Evolutionary conservation across 176 grass and related monocot genomes (phyloP).

Genomic region (Aechmea fasciata): DNA sequence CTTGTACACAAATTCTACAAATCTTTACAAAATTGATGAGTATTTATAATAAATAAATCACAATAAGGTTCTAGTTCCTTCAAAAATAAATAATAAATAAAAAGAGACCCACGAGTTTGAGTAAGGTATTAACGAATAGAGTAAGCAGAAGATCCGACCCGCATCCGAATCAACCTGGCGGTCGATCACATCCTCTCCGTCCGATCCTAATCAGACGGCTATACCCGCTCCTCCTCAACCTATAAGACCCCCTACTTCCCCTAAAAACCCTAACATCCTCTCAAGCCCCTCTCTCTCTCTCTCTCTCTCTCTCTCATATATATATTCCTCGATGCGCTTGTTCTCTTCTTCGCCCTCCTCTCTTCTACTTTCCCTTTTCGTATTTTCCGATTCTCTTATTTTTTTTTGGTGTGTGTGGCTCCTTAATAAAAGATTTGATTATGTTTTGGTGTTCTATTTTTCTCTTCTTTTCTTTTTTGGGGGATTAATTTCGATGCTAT

Average conservation of each 20-base stretch:
- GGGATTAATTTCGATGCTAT: background rate
- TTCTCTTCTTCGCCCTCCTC: background rate
- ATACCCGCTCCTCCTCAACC: background rate
- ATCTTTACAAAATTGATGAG: too few species aligned
- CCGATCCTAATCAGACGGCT: background rate
- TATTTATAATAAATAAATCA: too few species aligned
- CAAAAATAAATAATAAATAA: too few species aligned
- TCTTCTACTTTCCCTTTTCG: background rate
- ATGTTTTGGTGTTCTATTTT: background rate
- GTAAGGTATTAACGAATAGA: background rate
- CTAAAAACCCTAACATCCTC: conserved; percentile 15
- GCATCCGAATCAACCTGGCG: background rate
- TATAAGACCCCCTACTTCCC: background rate
- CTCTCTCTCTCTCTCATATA: background rate
- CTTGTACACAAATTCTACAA: too few species aligned
- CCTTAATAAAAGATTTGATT: background rate
- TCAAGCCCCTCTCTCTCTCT: background rate
- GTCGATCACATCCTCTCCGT: background rate
- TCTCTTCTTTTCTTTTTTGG: too few species aligned
- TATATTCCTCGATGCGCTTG: conserved; percentile 6
- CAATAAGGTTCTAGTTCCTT: too few species aligned
- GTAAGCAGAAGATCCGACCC: background rate
- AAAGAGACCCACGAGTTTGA: too few species aligned
- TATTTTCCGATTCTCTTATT: background rate
- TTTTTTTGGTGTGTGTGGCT: background rate